These are phyloP conservation scores for Plasmodium gonderi DNA, from an alignment of 169 alveolate species.

Conservation along the genomic window DNA sequence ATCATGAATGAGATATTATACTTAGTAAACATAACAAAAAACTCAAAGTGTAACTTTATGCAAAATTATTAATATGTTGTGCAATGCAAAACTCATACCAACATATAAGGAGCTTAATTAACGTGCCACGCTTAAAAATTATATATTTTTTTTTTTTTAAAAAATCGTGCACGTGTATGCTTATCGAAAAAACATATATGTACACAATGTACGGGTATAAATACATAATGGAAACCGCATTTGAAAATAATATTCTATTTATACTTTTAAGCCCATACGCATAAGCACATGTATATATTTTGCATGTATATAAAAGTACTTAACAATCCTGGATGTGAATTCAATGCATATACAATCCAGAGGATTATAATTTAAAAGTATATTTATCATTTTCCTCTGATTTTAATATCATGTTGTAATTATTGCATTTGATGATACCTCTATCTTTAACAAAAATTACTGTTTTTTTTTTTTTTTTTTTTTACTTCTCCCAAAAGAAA, in stretches of 20 bases:
- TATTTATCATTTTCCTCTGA: neutral
- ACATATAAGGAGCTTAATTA: neutral
- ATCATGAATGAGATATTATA: neutral
- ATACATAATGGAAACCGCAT: too few species aligned
- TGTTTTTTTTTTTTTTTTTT: neutral
- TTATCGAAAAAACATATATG: neutral
- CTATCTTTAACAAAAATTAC: neutral
- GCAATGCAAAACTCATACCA: neutral
- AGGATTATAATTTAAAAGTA: neutral
- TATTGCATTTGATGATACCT: neutral
- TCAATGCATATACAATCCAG: neutral
- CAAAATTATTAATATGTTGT: neutral
- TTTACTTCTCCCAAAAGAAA: too few species aligned
- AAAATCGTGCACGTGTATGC: neutral
- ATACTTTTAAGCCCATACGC: too few species aligned
- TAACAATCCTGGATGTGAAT: neutral
- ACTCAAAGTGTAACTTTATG: neutral
- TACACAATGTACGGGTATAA: neutral
- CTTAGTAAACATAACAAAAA: neutral
- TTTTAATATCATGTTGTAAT: neutral
- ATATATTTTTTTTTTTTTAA: neutral
- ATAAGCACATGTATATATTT: neutral
- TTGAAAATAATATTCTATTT: too few species aligned
- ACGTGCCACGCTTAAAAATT: too few species aligned
- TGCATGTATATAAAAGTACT: neutral